Conservation (phyloP, 75 land plant genomes). For the Picea sitchensis region DNA sequence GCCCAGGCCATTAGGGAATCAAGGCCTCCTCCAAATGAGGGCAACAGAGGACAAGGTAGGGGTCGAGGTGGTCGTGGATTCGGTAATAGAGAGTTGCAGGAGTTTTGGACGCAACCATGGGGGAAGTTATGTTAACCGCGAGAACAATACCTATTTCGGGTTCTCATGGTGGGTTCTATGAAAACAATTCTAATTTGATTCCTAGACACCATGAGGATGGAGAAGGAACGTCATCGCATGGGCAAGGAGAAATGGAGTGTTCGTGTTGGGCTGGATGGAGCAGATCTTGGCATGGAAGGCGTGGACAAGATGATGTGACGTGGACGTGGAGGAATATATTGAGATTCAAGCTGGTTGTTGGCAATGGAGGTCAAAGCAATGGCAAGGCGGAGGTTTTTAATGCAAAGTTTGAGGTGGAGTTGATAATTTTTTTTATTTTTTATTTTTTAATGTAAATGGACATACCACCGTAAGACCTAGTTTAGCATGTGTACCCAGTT, state of each 20-base stretch:
- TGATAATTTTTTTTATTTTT: neutral
- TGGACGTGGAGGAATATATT: too few relatives aligned
- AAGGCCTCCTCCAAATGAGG: conserved; percentile 12
- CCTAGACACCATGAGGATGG: conserved; percentile 16
- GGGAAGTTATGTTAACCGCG: conserved; percentile 9
- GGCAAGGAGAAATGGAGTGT: too few relatives aligned
- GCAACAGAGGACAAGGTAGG: conserved; percentile 30
- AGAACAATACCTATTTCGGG: neutral
- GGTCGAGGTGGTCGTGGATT: conserved; percentile 24
- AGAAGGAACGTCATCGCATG: neutral
- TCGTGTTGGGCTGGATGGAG: too few relatives aligned
- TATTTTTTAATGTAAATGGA: too few relatives aligned
- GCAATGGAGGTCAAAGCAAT: neutral
- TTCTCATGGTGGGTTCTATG: neutral
- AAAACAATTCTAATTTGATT: neutral
- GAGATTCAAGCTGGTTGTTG: too few relatives aligned
- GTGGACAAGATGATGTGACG: too few relatives aligned
- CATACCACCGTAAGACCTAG: too few relatives aligned
- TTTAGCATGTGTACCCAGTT: too few relatives aligned
- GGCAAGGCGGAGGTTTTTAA: too few relatives aligned
- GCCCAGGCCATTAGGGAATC: conserved; percentile 41
- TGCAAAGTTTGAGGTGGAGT: conserved; percentile 18
- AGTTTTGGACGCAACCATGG: conserved; percentile 15
- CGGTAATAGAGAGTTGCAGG: neutral
- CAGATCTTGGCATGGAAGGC: too few relatives aligned